A percentile compares a stretch with the other conserved stretches of the same genome.
phyloP scores from a whole-genome alignment of 805 yeast species.

The Jamesozyma piceae region DNA sequence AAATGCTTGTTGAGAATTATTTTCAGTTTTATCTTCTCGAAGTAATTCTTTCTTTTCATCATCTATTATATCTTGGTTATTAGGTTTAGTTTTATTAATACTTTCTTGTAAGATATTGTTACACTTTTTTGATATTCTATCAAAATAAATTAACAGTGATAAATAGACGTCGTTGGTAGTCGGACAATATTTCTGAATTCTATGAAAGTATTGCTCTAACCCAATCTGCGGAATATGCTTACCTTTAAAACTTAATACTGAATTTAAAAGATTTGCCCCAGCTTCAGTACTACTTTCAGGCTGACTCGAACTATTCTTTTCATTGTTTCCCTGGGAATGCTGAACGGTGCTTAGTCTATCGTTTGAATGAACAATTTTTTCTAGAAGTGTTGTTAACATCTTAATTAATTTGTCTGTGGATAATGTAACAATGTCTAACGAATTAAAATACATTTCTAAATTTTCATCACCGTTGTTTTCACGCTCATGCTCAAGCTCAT shows the following conservation, averaged over 20 bases:
- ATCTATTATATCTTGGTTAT: conserved; percentile 7
- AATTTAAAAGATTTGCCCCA: conserved; percentile 5
- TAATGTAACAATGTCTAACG: conserved; percentile 58
- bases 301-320: not conserved
- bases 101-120: conserved; percentile 12
- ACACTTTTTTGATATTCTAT: conserved; percentile 72
- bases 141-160: conserved; percentile 85
- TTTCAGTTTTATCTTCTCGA: conserved; percentile 4
- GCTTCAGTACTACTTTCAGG: not conserved
- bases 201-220: conserved; percentile 75
- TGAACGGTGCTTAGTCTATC: conserved; percentile 47
- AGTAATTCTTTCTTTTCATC: conserved; percentile 2
- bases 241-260: conserved; percentile 85
- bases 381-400: conserved; percentile 79
- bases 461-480: not conserved
- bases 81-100: conserved; percentile 7
- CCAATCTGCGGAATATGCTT: conserved; percentile 94
- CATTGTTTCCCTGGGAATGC: conserved; percentile 16
- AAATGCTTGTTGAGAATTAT: conserved; percentile 47
- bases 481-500: not conserved
- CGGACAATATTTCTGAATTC: conserved; percentile 94
- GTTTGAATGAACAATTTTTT: conserved; percentile 83
- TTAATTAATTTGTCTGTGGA: conserved; percentile 71
- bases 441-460: not conserved
- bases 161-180: conserved; percentile 96